These are phyloP conservation scores for Tephrocybe rancida DNA, from an alignment of 768 basidiomycete genomes.

Conservation along the genomic window DNA sequence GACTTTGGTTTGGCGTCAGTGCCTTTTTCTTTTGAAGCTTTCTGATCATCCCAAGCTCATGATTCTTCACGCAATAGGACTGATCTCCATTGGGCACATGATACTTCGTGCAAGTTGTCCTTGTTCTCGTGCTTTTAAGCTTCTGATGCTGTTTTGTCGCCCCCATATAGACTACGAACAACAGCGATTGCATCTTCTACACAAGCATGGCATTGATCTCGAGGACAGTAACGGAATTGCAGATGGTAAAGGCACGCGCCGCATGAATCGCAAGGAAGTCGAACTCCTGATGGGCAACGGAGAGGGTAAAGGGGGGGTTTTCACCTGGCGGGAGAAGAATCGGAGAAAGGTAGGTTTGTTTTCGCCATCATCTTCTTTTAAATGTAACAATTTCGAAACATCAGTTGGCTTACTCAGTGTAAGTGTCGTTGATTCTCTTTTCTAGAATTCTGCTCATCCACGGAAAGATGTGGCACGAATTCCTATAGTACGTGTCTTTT, in stretches of 20 bases:
- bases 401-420: slow-evolving; percentile 90
- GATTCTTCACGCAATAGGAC: slow-evolving; percentile 50
- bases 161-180: slow-evolving; percentile 82
- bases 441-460: slow-evolving; percentile 20
- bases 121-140: slow-evolving; percentile 7
- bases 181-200: slow-evolving; percentile 84
- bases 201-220: slow-evolving; percentile 94
- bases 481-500: slow-evolving; percentile 70
- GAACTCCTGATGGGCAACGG: slow-evolving; percentile 85
- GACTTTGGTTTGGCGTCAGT: slow-evolving; percentile 96
- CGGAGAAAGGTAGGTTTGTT: slow-evolving; percentile 70
- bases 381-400: slow-evolving; percentile 17
- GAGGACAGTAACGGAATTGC: slow-evolving; percentile 70
- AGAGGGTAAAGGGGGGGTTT: slow-evolving; percentile 79
- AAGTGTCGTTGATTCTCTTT: slow-evolving; percentile 21
- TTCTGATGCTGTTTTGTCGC: slow-evolving; percentile 15
- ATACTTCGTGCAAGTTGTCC: slow-evolving; percentile 75
- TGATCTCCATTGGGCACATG: slow-evolving; percentile 96
- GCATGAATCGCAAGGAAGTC: slow-evolving; percentile 79
- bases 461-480: slow-evolving; percentile 77
- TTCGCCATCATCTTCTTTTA: slow-evolving; percentile 24
- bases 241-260: slow-evolving; percentile 75
- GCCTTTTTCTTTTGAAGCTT: slow-evolving; percentile 18
- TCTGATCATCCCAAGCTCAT: neutral
- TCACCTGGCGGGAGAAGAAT: slow-evolving; percentile 96